A percentile compares a stretch with the other conserved stretches of the same genome.
These are phyloP conservation scores for Silene uniflora DNA, from an alignment of 148 eudicot genomes.

Conservation along the genomic window DNA sequence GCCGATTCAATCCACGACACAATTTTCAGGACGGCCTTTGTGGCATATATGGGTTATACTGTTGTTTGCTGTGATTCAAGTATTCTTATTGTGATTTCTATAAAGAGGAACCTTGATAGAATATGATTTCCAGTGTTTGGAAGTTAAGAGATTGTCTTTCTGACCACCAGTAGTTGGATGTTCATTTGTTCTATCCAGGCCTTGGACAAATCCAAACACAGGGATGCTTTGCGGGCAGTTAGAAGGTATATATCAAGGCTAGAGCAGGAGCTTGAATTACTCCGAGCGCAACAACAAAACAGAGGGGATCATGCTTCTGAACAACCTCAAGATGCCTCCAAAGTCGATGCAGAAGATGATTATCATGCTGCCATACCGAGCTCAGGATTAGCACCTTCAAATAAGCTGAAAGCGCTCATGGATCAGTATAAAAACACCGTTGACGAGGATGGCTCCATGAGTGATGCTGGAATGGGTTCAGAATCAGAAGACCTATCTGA, in stretches of 20 bases:
- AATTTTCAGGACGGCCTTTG: not conserved
- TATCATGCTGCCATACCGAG: constrained; percentile 21
- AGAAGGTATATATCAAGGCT: constrained; percentile 75
- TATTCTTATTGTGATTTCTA: not conserved
- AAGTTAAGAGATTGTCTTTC: not conserved
- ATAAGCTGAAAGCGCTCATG: constrained; percentile 50
- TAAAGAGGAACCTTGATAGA: not conserved
- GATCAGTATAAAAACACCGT: constrained; percentile 34
- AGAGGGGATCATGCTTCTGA: constrained; percentile 33
- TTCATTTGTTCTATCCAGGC: constrained; percentile 44
- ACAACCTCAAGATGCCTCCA: constrained; percentile 25
- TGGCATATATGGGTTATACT: not conserved
- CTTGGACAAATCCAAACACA: constrained; percentile 78
- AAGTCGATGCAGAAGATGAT: constrained; percentile 14
- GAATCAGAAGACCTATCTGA: constrained; percentile 84
- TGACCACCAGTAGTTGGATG: not conserved
- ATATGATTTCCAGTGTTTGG: not conserved
- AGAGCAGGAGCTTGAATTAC: constrained; percentile 75
- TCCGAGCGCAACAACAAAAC: constrained; percentile 46
- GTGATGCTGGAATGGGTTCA: constrained; percentile 42
- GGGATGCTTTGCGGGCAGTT: constrained; percentile 75
- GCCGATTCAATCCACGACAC: not conserved
- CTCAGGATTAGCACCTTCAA: constrained; percentile 36
- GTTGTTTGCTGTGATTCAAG: not conserved
- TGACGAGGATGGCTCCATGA: constrained; percentile 30